phyloP scores from a whole-genome alignment of 2,329 filamentous ascomycete species.

The Colletotrichum tropicicola region DNA sequence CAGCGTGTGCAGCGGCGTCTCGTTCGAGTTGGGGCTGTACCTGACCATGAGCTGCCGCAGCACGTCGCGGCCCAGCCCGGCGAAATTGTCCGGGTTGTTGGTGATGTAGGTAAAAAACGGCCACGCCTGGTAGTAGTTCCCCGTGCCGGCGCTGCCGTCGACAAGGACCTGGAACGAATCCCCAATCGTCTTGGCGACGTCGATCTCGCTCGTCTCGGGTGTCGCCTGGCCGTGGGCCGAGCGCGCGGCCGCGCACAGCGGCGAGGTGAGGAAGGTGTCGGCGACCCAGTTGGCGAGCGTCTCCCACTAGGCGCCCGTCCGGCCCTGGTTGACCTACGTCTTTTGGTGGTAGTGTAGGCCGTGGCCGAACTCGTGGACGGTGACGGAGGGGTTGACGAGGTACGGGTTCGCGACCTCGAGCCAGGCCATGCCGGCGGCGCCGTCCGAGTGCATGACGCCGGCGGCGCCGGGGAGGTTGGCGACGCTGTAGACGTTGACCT shows the following conservation, averaged over 20 bases:
- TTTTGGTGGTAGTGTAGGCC: conserved; percentile 55
- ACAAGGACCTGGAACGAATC: conserved; percentile 58
- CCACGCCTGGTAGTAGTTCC: conserved; percentile 62
- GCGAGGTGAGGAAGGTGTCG: conserved; percentile 55
- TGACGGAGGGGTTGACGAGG: conserved; percentile 47
- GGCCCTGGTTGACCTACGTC: conserved; percentile 53
- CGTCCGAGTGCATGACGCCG: conserved; percentile 53
- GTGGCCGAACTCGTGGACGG: conserved; percentile 60
- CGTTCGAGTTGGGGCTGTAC: conserved; percentile 54
- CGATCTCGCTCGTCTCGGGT: conserved; percentile 41
- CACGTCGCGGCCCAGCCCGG: conserved; percentile 49
- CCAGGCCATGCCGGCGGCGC: conserved; percentile 47
- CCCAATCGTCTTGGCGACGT: conserved; percentile 53
- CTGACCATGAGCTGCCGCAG: conserved; percentile 52
- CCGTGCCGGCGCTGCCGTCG: conserved; percentile 49
- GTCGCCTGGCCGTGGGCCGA: conserved; percentile 39
- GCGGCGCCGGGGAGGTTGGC: conserved; percentile 46
- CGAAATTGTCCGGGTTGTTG: conserved; percentile 55
- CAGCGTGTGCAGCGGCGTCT: conserved; percentile 58
- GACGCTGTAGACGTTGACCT: conserved; percentile 56
- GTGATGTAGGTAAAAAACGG: conserved; percentile 58
- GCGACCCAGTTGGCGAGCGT: conserved; percentile 59
- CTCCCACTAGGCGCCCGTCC: conserved; percentile 61
- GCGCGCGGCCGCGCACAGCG: conserved; percentile 50
- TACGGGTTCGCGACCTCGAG: conserved; percentile 53